Conservation (phyloP, 495 filamentous ascomycete genomes). For the Pseudevernia furfuracea region DNA sequence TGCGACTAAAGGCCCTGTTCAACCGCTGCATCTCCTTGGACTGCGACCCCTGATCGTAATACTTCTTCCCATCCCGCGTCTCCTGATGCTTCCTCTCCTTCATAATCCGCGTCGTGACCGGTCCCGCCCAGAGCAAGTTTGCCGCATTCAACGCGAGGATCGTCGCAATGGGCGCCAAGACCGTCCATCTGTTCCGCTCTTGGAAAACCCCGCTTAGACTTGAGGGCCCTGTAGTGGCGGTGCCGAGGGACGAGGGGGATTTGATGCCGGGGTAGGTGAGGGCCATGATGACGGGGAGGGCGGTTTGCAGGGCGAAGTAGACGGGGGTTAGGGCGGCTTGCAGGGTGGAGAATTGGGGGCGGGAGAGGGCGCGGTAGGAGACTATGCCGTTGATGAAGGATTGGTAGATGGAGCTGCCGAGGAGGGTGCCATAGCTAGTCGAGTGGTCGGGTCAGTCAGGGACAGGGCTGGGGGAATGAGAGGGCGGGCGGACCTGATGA, state of each 20-base stretch:
- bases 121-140: slow-evolving; percentile 63
- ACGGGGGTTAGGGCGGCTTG: slow-evolving; percentile 74
- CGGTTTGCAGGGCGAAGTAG: slow-evolving; percentile 78
- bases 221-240: slow-evolving; percentile 15
- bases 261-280: slow-evolving; percentile 61
- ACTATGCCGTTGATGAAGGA: slow-evolving; percentile 73
- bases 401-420: slow-evolving; percentile 75
- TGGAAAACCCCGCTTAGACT: slow-evolving; percentile 51
- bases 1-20: slow-evolving; percentile 68
- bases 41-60: slow-evolving; percentile 64
- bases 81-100: slow-evolving; percentile 67
- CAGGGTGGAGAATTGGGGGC: slow-evolving; percentile 70
- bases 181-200: slow-evolving; percentile 46
- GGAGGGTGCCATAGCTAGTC: slow-evolving; percentile 65
- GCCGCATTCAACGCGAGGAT: slow-evolving; percentile 55
- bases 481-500: slow-evolving; percentile 52
- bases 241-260: slow-evolving; percentile 10
- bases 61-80: slow-evolving; percentile 74
- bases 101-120: slow-evolving; percentile 65
- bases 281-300: slow-evolving; percentile 62
- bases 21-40: slow-evolving; percentile 72
- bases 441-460: neutral
- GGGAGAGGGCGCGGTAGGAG: slow-evolving; percentile 64
- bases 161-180: slow-evolving; percentile 56
- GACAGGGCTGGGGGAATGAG: neutral